These are phyloP conservation scores for Colletotrichum sp. DNA, from an alignment of 2,329 filamentous ascomycete genomes.

Conservation along the genomic window DNA sequence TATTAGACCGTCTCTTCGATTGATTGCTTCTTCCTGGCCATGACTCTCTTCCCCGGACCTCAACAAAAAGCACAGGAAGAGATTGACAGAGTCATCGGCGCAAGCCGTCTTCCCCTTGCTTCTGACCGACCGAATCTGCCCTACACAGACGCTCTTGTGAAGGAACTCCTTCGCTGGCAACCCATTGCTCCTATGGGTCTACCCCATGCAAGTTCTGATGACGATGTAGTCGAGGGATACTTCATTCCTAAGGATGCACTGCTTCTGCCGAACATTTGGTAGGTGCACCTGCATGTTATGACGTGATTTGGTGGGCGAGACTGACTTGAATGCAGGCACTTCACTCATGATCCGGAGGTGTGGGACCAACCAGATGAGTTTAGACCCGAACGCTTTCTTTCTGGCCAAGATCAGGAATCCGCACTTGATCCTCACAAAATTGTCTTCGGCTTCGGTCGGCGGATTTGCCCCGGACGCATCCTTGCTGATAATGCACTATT, in stretches of 20 bases:
- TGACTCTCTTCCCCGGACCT: constrained; percentile 49
- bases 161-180: constrained; percentile 62
- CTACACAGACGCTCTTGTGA: constrained; percentile 58
- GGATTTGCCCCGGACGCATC: constrained; percentile 25
- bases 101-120: constrained; percentile 48
- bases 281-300: constrained; percentile 34
- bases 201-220: constrained; percentile 38
- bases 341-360: constrained; percentile 67
- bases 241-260: constrained; percentile 17
- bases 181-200: constrained; percentile 52
- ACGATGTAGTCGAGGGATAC: constrained; percentile 12
- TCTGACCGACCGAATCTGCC: constrained; percentile 53
- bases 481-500: constrained; percentile 23
- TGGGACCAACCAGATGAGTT: constrained; percentile 53
- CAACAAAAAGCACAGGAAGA: constrained; percentile 53
- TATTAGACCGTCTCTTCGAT: constrained; percentile 35
- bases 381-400: constrained; percentile 37
- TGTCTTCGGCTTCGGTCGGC: constrained; percentile 25
- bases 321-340: not conserved
- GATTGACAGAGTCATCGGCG: constrained; percentile 55
- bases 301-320: fast-evolving
- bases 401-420: not conserved
- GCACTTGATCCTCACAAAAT: constrained; percentile 19
- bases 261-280: constrained; percentile 28
- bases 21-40: constrained; percentile 49